Conservation (phyloP, 2,329 filamentous ascomycete species). For the Ceratocystis papillata region DNA sequence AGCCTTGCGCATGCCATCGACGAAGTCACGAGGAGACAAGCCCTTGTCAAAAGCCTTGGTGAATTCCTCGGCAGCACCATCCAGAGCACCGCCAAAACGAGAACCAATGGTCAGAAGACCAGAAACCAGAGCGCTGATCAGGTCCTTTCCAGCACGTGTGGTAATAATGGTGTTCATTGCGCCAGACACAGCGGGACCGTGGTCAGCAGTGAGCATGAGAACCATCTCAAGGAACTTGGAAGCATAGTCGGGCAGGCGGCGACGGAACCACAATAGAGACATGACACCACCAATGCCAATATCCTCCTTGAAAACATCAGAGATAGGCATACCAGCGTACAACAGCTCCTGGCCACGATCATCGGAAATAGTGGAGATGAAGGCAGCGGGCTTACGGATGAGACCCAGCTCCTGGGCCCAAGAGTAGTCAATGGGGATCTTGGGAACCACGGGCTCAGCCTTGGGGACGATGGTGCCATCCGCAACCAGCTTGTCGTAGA, state of each 20-base stretch:
- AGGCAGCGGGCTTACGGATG: slow-evolving; percentile 97
- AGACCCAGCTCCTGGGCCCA: slow-evolving; percentile 99
- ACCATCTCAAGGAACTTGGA: slow-evolving; percentile 99
- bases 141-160: slow-evolving; percentile 95
- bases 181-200: slow-evolving; percentile 96
- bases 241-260: slow-evolving; percentile 87
- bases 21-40: slow-evolving; percentile 94
- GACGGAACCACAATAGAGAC: slow-evolving; percentile 99
- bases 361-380: slow-evolving; percentile 99
- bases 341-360: slow-evolving; percentile 98
- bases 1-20: slow-evolving; percentile 97
- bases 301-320: slow-evolving; percentile 98
- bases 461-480: slow-evolving; percentile 75
- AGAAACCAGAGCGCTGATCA: slow-evolving; percentile 88
- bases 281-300: slow-evolving; percentile 99
- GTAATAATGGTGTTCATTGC: slow-evolving; percentile 99
- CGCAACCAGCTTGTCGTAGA: slow-evolving; percentile 83
- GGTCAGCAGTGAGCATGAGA: slow-evolving; percentile 98
- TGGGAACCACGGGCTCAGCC: slow-evolving; percentile 83
- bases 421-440: slow-evolving; percentile 99
- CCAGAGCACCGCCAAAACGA: slow-evolving; percentile 94
- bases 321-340: slow-evolving; percentile 98
- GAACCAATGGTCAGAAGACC: slow-evolving; percentile 98
- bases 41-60: slow-evolving; percentile 97
- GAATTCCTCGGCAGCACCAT: slow-evolving; percentile 97